Evolutionary conservation across 2,329 filamentous ascomycete species (phyloP).

Genomic region (Neopestalotiopsis sp.): DNA sequence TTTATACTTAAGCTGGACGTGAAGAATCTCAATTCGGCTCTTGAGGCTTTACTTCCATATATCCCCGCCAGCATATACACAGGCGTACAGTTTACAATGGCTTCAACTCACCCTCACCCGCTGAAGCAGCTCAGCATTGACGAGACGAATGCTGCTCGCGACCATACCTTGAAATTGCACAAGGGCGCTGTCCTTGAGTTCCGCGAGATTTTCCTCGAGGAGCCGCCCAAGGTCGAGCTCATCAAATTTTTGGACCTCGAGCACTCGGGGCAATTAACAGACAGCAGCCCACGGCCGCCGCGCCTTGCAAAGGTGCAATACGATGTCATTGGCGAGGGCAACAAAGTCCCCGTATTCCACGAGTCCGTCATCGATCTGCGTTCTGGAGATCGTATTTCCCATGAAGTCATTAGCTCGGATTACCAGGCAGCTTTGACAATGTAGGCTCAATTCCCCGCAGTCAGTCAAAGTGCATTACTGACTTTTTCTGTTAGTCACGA

Average conservation of each 20-base stretch:
- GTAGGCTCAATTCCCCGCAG: background rate
- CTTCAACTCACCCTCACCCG: background rate
- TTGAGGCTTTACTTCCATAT: background rate
- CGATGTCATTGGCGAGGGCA: slow-evolving; percentile 13
- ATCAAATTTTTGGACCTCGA: slow-evolving; percentile 12
- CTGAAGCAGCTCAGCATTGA: slow-evolving; percentile 15
- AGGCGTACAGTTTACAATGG: background rate
- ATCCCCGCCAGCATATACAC: background rate
- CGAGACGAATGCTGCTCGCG: slow-evolving; percentile 6
- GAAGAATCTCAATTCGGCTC: background rate
- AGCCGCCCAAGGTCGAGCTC: slow-evolving; percentile 10
- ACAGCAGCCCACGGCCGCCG: background rate
- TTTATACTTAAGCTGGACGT: background rate
- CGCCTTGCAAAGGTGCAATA: slow-evolving; percentile 14
- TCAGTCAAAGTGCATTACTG: background rate
- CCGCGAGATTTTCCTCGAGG: slow-evolving; percentile 10
- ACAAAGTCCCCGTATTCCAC: slow-evolving; percentile 10
- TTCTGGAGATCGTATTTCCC: slow-evolving; percentile 18
- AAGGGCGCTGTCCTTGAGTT: slow-evolving; percentile 10
- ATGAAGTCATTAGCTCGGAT: slow-evolving; percentile 40
- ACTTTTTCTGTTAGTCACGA: slow-evolving; percentile 31
- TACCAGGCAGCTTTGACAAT: slow-evolving; percentile 32
- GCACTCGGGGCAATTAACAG: slow-evolving; percentile 9
- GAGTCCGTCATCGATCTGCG: slow-evolving; percentile 11
- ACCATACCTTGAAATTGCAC: slow-evolving; percentile 1